Base-by-base conservation (phyloP, 1,284 basidiomycete genomes). In the Bjerkandera adusta region DNA sequence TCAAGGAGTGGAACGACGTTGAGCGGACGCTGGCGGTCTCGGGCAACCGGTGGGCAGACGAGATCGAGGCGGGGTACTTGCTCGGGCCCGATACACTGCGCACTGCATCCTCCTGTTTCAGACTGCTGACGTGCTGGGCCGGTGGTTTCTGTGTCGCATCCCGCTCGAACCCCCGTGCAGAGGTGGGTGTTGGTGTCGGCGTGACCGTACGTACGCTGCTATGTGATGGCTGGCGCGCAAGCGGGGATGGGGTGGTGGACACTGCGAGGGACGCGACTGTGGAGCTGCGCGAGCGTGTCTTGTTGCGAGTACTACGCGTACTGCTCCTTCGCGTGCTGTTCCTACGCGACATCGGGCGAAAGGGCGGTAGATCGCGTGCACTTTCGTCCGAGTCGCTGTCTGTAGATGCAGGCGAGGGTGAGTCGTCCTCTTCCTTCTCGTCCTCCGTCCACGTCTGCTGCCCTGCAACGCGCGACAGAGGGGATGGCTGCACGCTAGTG, bases 191-290 rank as follows among this genome's bases (percentile, higher is more conserved):
- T 6, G 32, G 15, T 11, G 32, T 37, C 3, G 76, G 82, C 15
- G 75, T 79, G 3, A 89, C 80, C 0, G 87, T 90, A 10, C 77
- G 74, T 27, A 86, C 73, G 53, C 86, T 89, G 56, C 79, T 85
- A 20, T 67, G 67, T 3, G 85, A 88, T 20, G 73, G 72, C 34
- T 73, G 75, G n/a, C 8, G 45, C 36, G 11, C 37, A 40, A 22
- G 33, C 42, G 25, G 45, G 35, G 1, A 44, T 7, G 51, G 38
- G 5, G 50, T 32, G 4, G 46, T 32, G n/a, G 64, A 63, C 13
- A 71, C 77, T 15, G 73, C 68, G 13, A 81, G 64, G 13, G 76
- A 77, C 2, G 77, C 82, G 11, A 81, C 66, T 3, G 80, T 84
- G 21, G 81, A 83, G 52, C 79, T 81, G 27, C 79, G 68, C 54